Percentiles rank a stretch among this genome's conserved stretches.
phyloP scores from a whole-genome alignment of 306 rosid species.

The Hippophae gyantsensis region DNA sequence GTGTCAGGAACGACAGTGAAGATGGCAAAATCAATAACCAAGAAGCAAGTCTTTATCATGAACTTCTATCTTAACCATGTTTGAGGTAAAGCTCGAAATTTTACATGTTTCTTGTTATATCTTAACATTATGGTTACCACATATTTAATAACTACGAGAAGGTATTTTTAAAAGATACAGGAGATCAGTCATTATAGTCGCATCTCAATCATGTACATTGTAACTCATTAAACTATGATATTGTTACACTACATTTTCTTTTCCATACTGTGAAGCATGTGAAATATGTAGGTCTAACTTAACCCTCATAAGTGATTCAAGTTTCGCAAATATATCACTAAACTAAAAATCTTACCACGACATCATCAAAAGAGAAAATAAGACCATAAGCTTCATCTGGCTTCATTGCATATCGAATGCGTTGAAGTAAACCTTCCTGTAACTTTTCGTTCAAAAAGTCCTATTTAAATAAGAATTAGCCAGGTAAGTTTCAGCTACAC shows the following conservation, averaged over 20 bases:
- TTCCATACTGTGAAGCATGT: too few species aligned
- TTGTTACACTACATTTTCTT: not conserved
- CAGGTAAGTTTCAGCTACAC: constrained; percentile 11
- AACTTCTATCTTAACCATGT: too few species aligned
- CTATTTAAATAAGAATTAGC: constrained; percentile 42
- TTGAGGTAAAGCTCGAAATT: too few species aligned
- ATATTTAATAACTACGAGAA: not conserved
- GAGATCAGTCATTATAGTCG: not conserved
- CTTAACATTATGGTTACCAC: too few species aligned
- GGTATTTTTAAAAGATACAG: not conserved
- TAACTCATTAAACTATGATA: not conserved
- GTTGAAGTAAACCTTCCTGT: constrained; percentile 90
- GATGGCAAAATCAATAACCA: not conserved
- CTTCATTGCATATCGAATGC: constrained; percentile 96
- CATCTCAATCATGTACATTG: not conserved
- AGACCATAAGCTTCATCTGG: constrained; percentile 99
- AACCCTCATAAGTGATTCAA: too few species aligned
- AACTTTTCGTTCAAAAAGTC: constrained; percentile 87
- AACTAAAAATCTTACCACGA: constrained; percentile 53
- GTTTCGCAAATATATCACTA: not conserved
- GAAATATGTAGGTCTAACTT: too few species aligned
- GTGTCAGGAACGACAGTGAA: not conserved
- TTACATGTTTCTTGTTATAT: too few species aligned
- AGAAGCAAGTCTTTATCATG: not conserved
- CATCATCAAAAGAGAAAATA: constrained; percentile 92